Evolutionary conservation across 805 yeast species (phyloP), one percentile per base, ranked within the genome.

Genomic region (Hemisphaericaspora nanyangensis): DNA sequence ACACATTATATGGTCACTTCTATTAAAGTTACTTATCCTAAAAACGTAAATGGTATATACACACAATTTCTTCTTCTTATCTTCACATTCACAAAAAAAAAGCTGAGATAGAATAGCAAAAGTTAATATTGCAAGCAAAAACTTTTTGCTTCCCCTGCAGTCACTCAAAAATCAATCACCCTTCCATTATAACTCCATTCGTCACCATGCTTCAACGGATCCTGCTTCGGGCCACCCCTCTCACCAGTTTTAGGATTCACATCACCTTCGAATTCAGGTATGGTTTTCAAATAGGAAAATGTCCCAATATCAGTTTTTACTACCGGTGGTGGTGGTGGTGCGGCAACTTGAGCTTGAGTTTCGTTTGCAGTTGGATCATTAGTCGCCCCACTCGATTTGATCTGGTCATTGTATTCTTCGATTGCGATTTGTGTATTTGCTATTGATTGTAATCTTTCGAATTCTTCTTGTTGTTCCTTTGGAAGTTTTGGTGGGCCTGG

Each of bases 181-280:
- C 98, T 77, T 0, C 99, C 99, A 55, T 93, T 91, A 61, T 83
- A 93, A 7, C 96, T 82, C 78, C 95, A 93, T 52, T 90, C 98
- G 36, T 61, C 61, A 13, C 89, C 89, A 52, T 87, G 91, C 52
- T 80, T 79, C 47, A 88, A 71, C 0, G 99, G 99, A 55, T 93
- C 97, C 60, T 93, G 98, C 55, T 93, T 93, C 18, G 99, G 99
- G 0, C 99, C 99, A 34, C 96, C 96, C 17, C 83, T 72, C 63
- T 93, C 99, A 3, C 99, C 99, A 1, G 99, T 93, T 42, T 70
- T 75, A 0, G 99, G 99, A 56, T 93, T 93, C 13, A 74, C 79
- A 45, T 89, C 90, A 1, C 99, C 99, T 61, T 90, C 96, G 56
- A 93, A 93, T 55, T 93, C 99, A 2, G 96, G 95, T 39, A 89